Evolutionary conservation across 768 basidiomycete species (phyloP).

Genomic region (Boletus rufocinnamomeus): DNA sequence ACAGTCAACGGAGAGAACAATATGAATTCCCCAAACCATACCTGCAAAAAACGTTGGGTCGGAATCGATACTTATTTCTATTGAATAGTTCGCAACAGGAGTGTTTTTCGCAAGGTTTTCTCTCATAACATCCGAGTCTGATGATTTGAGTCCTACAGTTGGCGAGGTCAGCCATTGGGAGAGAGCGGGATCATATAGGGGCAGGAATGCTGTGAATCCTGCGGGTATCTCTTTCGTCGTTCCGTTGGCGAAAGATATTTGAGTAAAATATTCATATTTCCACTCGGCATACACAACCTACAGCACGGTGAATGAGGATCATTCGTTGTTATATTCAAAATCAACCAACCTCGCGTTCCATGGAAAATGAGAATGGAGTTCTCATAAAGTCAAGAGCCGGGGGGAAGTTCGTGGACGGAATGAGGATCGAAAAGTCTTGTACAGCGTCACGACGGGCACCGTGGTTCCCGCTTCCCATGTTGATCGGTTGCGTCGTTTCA

Average conservation of each 20-base stretch:
- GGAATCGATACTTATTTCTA: not conserved
- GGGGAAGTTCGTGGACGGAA: not conserved
- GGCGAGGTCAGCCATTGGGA: not conserved
- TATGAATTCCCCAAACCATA: not conserved
- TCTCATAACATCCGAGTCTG: too few species aligned
- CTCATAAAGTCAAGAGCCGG: not conserved
- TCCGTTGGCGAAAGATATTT: slow-evolving; percentile 18
- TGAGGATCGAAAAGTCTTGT: not conserved
- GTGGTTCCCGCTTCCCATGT: not conserved
- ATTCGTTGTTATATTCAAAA: not conserved
- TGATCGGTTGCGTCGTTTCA: not conserved
- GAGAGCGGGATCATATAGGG: not conserved
- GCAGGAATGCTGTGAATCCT: slow-evolving; percentile 21
- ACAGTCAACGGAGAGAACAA: not conserved
- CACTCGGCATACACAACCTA: slow-evolving; percentile 5
- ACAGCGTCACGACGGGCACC: not conserved
- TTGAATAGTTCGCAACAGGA: not conserved
- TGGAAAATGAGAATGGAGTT: rapidly evolving
- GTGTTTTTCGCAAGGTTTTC: not conserved
- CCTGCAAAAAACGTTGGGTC: slow-evolving; percentile 1
- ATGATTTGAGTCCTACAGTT: not conserved
- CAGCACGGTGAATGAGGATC: not conserved
- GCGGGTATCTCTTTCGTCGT: too few species aligned
- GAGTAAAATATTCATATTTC: slow-evolving; percentile 24
- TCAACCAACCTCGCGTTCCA: not conserved